Conservation (phyloP, 345 rosid genomes). For the Dipteronia sinensis region DNA sequence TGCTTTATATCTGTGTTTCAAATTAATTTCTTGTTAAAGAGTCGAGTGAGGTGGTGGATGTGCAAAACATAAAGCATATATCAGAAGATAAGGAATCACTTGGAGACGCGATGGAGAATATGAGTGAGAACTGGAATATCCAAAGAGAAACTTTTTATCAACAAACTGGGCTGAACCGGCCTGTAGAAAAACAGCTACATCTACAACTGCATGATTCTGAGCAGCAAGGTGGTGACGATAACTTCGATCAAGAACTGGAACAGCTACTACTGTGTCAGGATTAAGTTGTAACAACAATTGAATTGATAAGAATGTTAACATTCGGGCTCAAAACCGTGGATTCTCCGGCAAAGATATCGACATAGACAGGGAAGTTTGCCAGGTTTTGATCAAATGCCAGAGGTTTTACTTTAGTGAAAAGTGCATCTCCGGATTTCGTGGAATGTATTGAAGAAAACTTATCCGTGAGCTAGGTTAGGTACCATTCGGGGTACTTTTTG, state of each 20-base stretch:
- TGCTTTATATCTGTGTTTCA: constrained; percentile 1
- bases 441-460: too few relatives aligned
- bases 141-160: constrained; percentile 48
- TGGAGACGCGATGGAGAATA: constrained; percentile 46
- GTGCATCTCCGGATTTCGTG: too few relatives aligned
- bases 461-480: too few relatives aligned
- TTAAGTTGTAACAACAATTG: neutral
- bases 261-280: constrained; percentile 37
- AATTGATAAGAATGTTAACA: too few relatives aligned
- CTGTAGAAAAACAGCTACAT: constrained; percentile 16
- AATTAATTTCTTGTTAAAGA: constrained; percentile 39
- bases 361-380: too few relatives aligned
- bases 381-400: too few relatives aligned
- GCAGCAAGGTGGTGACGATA: constrained; percentile 32
- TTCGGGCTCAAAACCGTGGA: too few relatives aligned
- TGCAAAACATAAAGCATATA: constrained; percentile 63
- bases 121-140: constrained; percentile 56
- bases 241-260: constrained; percentile 45
- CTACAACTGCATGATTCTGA: constrained; percentile 10
- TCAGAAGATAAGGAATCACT: constrained; percentile 43
- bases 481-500: too few relatives aligned
- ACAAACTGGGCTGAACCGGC: constrained; percentile 45
- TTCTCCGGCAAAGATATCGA: too few relatives aligned
- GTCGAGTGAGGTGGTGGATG: constrained; percentile 48
- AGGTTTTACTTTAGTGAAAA: too few relatives aligned